A percentile compares a stretch with the other conserved stretches of the same genome.
These are phyloP conservation scores for Phytophthora cactorum DNA, from an alignment of 352 stramenopile genomes.

Conservation along the genomic window DNA sequence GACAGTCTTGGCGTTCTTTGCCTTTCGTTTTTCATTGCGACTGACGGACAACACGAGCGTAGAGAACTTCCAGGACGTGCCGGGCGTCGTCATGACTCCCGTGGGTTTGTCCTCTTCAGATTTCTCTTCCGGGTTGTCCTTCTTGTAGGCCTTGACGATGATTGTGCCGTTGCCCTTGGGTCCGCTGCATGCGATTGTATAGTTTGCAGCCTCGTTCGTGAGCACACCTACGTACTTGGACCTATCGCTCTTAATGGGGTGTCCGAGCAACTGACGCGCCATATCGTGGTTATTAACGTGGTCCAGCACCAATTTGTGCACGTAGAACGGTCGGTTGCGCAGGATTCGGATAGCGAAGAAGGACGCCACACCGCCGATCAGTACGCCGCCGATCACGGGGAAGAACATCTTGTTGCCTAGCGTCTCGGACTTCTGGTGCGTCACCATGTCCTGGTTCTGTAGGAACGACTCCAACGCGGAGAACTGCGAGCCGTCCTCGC, in stretches of 20 bases:
- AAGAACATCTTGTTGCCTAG: slow-evolving; percentile 77
- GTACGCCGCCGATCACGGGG: slow-evolving; percentile 60
- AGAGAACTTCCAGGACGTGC: slow-evolving; percentile 80
- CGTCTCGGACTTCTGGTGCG: slow-evolving; percentile 66
- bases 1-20: slow-evolving; percentile 72
- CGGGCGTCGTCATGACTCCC: slow-evolving; percentile 60
- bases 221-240: slow-evolving; percentile 73
- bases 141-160: slow-evolving; percentile 81
- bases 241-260: slow-evolving; percentile 77
- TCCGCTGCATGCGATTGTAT: slow-evolving; percentile 69
- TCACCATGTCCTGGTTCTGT: slow-evolving; percentile 53
- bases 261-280: slow-evolving; percentile 60
- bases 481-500: slow-evolving; percentile 57
- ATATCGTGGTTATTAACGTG: slow-evolving; percentile 77
- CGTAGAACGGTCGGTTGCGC: slow-evolving; percentile 79
- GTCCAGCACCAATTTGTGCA: slow-evolving; percentile 81
- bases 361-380: slow-evolving; percentile 70
- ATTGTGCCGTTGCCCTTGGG: slow-evolving; percentile 73
- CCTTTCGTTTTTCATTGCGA: slow-evolving; percentile 63
- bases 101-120: slow-evolving; percentile 14
- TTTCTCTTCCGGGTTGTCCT: slow-evolving; percentile 33
- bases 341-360: slow-evolving; percentile 82
- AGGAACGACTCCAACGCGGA: slow-evolving; percentile 71
- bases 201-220: slow-evolving; percentile 67
- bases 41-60: slow-evolving; percentile 69